Evolutionary conservation across 225 moss, liverwort and hornwort species (phyloP), one percentile per base, ranked within the genome.

Genomic region (Ulota crispa): DNA sequence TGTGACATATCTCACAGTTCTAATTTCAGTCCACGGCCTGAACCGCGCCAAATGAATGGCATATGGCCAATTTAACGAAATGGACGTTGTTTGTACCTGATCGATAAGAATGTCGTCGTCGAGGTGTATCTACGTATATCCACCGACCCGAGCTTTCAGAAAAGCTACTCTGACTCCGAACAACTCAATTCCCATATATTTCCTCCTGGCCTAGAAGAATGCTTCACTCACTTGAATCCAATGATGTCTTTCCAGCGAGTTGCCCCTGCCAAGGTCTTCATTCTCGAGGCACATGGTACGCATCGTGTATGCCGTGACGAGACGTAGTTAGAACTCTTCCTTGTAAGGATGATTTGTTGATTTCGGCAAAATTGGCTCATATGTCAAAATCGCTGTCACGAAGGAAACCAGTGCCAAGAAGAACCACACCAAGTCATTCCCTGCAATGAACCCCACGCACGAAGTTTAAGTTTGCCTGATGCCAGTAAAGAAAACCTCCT

Each of bases 351-450:
- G 70, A 56, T 86, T 61, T 65, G 72, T 68, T 69, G 86, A 82
- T 59, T 70, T 54, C 1, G 86, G 86, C 47, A 86, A 75, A 34
- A 86, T 54, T 8, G 82, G 74, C 23, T 83, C 79, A 12, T 75
- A 68, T 4, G 74, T 79, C 41, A 53, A 60, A 14, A 86, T 63
- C 9, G 27, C 43, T 24, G 55, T 76, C 75, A 80, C 31, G 11
- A 83, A 73, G 31, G 82, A 74, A 2, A 83, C 19, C 10, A 69
- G 43, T 79, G 68, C 86, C 86, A 79, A 55, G 36, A 75, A 74
- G 47, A 79, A 78, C 45, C 78, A 86, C 78, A 83, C 86, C 42
- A 86, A 62, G 4, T 86, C 31, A 12, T 83, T 86, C 26, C 83
- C 79, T 86, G 86, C 28, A 60, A 54, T 13, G 39, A 59, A 64